phyloP scores from a whole-genome alignment of 257 asterid genomes.

The Eucommia ulmoides region DNA sequence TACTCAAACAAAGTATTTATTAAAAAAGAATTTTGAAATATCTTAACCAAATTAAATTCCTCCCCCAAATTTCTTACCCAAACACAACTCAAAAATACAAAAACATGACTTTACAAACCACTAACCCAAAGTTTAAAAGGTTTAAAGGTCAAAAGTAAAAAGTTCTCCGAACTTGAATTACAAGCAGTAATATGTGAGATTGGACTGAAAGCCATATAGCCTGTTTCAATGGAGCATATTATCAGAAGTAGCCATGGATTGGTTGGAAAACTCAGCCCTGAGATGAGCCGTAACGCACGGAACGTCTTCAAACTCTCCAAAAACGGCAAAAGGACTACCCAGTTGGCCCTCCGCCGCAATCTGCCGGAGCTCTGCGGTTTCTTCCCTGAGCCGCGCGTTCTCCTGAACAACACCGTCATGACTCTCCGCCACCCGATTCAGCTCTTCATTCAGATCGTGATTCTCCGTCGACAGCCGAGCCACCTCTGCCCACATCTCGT shows the following conservation, averaged over 20 bases:
- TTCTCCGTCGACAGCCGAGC: constrained; percentile 56
- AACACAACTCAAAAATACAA: too few relatives aligned
- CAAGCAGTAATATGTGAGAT: too few relatives aligned
- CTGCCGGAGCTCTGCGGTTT: constrained; percentile 54
- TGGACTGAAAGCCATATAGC: too few relatives aligned
- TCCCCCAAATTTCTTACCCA: too few relatives aligned
- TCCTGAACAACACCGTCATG: constrained; percentile 50
- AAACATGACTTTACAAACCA: too few relatives aligned
- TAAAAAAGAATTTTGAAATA: too few relatives aligned
- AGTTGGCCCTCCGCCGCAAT: constrained; percentile 43
- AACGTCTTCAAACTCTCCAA: constrained; percentile 45
- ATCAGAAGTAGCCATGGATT: constrained; percentile 22
- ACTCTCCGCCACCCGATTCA: constrained; percentile 41
- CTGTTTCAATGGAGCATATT: constrained; percentile 34
- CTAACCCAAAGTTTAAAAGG: too few relatives aligned
- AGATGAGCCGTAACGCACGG: constrained; percentile 60
- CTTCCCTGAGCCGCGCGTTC: constrained; percentile 52
- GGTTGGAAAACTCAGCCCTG: constrained; percentile 41
- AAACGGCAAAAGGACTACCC: constrained; percentile 29
- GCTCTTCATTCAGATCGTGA: constrained; percentile 38
- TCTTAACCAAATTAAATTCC: too few relatives aligned
- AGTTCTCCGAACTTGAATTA: too few relatives aligned
- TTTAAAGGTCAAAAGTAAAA: too few relatives aligned
- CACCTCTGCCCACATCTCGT: constrained; percentile 77
- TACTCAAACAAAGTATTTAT: too few relatives aligned